Evolutionary conservation across 2,329 filamentous ascomycete species (phyloP).

Genomic region (Pestalotiopsis sp.): DNA sequence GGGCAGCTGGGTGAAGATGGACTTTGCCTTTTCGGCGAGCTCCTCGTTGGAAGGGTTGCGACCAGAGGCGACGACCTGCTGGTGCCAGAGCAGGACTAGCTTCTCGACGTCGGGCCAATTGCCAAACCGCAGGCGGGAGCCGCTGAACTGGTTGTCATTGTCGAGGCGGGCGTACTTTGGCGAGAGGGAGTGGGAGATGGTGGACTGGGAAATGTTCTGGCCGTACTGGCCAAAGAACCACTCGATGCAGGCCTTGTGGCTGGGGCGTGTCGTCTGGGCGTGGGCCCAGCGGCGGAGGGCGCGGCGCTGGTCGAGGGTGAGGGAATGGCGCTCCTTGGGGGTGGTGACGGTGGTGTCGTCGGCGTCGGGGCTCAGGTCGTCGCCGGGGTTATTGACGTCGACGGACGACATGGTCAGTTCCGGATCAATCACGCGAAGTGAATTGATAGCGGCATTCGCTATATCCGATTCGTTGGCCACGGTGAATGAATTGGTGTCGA

Average conservation of each 20-base stretch:
- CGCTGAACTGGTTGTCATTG: slow-evolving; percentile 61
- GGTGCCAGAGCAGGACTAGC: slow-evolving; percentile 72
- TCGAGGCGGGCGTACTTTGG: slow-evolving; percentile 63
- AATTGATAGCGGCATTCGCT: slow-evolving; percentile 8
- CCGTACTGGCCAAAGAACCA: slow-evolving; percentile 61
- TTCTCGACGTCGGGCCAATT: slow-evolving; percentile 73
- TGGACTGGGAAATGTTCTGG: slow-evolving; percentile 62
- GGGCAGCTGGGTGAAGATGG: slow-evolving; percentile 57
- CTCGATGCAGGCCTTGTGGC: slow-evolving; percentile 63
- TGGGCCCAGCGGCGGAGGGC: slow-evolving; percentile 61
- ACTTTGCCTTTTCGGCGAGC: slow-evolving; percentile 61
- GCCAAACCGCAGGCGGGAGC: slow-evolving; percentile 61
- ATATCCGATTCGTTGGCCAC: slow-evolving; percentile 12
- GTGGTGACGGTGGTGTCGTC: slow-evolving; percentile 18
- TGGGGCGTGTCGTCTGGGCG: slow-evolving; percentile 54
- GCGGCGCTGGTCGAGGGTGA: slow-evolving; percentile 63
- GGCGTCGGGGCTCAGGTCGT: not conserved
- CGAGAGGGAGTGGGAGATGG: slow-evolving; percentile 62
- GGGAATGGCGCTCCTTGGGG: slow-evolving; percentile 54
- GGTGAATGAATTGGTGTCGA: slow-evolving; percentile 7
- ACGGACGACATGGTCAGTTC: slow-evolving; percentile 11
- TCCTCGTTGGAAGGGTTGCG: slow-evolving; percentile 63
- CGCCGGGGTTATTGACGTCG: slow-evolving; percentile 3
- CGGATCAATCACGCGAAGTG: slow-evolving; percentile 7
- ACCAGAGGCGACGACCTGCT: slow-evolving; percentile 48